These are phyloP conservation scores for Cicer chorassanicum DNA, from an alignment of 306 rosid species.

Conservation along the genomic window DNA sequence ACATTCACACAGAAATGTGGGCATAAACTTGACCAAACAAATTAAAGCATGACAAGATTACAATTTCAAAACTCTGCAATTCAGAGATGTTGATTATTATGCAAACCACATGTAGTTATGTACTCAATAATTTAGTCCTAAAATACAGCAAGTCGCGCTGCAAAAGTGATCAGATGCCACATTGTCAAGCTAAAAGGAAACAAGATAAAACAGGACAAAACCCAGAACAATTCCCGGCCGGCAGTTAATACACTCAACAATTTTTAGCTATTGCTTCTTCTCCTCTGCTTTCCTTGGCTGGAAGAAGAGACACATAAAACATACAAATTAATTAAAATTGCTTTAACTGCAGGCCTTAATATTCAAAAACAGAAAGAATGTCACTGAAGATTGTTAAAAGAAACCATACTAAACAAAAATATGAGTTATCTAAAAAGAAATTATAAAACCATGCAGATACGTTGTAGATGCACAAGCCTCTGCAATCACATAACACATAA, in stretches of 20 bases:
- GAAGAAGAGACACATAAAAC: constrained; percentile 44
- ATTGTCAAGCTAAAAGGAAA: constrained; percentile 36
- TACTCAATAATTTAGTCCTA: constrained; percentile 28
- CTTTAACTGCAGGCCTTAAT: background rate
- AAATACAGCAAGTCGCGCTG: constrained; percentile 35
- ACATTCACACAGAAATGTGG: constrained; percentile 13
- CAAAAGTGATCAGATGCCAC: constrained; percentile 16
- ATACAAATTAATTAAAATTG: constrained; percentile 7
- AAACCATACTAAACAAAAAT: constrained; percentile 1
- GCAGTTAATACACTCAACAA: constrained; percentile 14
- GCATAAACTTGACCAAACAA: constrained; percentile 31
- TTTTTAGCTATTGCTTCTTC: constrained; percentile 62
- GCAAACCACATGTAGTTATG: constrained; percentile 24
- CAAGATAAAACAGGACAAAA: constrained; percentile 9
- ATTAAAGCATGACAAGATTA: background rate
- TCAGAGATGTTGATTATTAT: constrained; percentile 36
- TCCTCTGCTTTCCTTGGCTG: constrained; percentile 97
- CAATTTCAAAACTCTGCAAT: constrained; percentile 37
- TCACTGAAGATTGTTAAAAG: constrained; percentile 14
- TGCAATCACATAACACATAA: background rate
- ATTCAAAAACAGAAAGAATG: background rate
- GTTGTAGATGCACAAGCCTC: background rate
- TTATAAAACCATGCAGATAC: constrained; percentile 19
- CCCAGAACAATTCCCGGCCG: constrained; percentile 26
- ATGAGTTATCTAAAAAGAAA: constrained; percentile 11